phyloP scores from a whole-genome alignment of 2,329 filamentous ascomycete genomes.

The Xylaria multiplex region DNA sequence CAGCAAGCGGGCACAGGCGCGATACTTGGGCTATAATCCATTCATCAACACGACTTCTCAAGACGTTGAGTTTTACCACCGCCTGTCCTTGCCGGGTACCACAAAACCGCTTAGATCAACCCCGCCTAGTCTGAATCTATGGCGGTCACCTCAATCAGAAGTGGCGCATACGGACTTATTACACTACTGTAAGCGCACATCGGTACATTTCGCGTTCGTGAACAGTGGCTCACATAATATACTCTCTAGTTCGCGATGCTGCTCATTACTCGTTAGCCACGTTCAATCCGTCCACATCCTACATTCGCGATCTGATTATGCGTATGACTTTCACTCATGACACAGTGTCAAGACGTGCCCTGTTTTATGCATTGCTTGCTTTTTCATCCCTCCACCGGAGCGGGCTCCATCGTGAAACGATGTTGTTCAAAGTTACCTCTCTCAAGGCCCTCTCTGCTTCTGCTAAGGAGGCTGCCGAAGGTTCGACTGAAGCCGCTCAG shows the following conservation, averaged over 20 bases:
- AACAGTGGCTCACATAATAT: constrained; percentile 11
- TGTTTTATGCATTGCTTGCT: constrained; percentile 43
- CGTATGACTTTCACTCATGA: constrained; percentile 41
- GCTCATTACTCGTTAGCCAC: constrained; percentile 41
- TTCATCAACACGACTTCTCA: constrained; percentile 42
- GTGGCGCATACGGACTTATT: constrained; percentile 31
- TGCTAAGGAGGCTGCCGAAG: constrained; percentile 32
- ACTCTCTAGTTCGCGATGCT: constrained; percentile 35
- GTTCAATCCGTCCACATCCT: constrained; percentile 32
- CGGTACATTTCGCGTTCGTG: background rate
- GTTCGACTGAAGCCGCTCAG: constrained; percentile 40
- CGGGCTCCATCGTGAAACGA: constrained; percentile 40
- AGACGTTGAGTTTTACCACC: constrained; percentile 40
- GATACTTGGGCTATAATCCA: constrained; percentile 10
- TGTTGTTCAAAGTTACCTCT: constrained; percentile 44
- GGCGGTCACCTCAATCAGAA: constrained; percentile 18
- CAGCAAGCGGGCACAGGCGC: background rate
- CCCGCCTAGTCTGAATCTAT: constrained; percentile 7
- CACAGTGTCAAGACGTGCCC: constrained; percentile 37
- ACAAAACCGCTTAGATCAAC: background rate
- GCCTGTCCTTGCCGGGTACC: constrained; percentile 12
- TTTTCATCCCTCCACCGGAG: constrained; percentile 43
- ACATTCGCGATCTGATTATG: constrained; percentile 42
- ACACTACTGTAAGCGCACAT: constrained; percentile 35
- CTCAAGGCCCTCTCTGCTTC: constrained; percentile 40